Conservation (phyloP, 2,329 filamentous ascomycete genomes). For the Aspergillus calidoustus region DNA sequence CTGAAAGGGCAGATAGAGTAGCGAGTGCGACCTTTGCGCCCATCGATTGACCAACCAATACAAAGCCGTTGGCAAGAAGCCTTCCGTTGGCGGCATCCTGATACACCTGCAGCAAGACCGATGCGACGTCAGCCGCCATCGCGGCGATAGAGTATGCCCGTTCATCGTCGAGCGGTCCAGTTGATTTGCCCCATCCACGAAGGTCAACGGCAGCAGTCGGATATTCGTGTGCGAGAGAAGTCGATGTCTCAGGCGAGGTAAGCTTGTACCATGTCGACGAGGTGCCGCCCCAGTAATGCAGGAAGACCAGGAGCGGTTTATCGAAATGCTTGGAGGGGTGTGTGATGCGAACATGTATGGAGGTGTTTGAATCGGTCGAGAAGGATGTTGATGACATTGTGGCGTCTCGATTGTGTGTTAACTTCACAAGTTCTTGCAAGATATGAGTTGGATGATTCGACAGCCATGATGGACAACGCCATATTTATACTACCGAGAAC, state of each 20-base stretch:
- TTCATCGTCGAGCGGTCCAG: conserved; percentile 28
- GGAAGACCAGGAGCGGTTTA: conserved; percentile 36
- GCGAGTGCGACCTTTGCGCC: conserved; percentile 44
- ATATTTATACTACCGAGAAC: neutral
- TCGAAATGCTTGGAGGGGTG: neutral
- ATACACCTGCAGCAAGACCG: conserved; percentile 15
- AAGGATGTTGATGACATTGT: neutral
- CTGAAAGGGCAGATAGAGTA: conserved; percentile 6
- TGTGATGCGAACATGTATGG: conserved; percentile 18
- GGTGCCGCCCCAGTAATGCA: conserved; percentile 48
- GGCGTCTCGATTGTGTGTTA: neutral
- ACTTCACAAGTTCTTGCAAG: no score
- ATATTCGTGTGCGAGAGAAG: conserved; percentile 22
- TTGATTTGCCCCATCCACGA: conserved; percentile 43
- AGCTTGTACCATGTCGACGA: conserved; percentile 38
- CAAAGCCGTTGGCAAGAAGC: conserved; percentile 31
- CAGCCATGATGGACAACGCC: no score
- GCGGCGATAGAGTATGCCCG: conserved; percentile 29
- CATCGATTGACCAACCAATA: conserved; percentile 47
- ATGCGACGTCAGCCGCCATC: conserved; percentile 27
- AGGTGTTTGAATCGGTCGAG: neutral
- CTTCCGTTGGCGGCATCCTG: conserved; percentile 25
- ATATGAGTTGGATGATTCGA: no score
- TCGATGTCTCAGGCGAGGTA: conserved; percentile 24
- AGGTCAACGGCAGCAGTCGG: conserved; percentile 38